These are phyloP conservation scores for Panaeolus papilionaceus DNA, from an alignment of 768 basidiomycete species.

Conservation along the genomic window DNA sequence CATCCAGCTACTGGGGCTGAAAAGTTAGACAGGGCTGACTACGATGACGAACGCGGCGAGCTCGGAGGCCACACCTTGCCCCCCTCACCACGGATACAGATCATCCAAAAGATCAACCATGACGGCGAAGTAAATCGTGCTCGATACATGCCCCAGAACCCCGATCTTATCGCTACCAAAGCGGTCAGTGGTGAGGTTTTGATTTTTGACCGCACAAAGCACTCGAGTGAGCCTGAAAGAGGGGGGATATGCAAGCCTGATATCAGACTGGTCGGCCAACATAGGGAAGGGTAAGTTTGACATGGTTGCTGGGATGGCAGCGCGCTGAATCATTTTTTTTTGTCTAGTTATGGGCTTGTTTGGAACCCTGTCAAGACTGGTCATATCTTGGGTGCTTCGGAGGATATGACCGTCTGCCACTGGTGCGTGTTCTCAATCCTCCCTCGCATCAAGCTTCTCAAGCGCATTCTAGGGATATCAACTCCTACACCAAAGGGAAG, in stretches of 20 bases:
- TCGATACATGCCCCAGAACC: conserved; percentile 99
- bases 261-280: conserved; percentile 89
- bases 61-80: conserved; percentile 91
- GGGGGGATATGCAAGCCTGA: conserved; percentile 89
- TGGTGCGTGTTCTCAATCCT: conserved; percentile 60
- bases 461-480: conserved; percentile 78
- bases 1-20: conserved; percentile 66
- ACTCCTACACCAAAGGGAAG: conserved; percentile 83
- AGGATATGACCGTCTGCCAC: conserved; percentile 95
- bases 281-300: conserved; percentile 83
- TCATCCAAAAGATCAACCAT: conserved; percentile 96
- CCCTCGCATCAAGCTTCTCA: conserved; percentile 11
- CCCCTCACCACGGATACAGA: conserved; percentile 84
- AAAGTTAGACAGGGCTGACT: conserved; percentile 78
- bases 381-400: conserved; percentile 88
- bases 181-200: conserved; percentile 88
- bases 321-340: neutral
- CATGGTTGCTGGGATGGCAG: neutral
- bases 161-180: conserved; percentile 96
- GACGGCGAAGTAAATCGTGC: conserved; percentile 95
- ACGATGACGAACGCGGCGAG: conserved; percentile 94
- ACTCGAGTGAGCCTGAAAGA: conserved; percentile 89
- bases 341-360: conserved; percentile 82
- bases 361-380: conserved; percentile 91
- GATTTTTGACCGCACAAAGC: conserved; percentile 97